These are phyloP conservation scores for Chrysanthemum lavandulifolium DNA, from an alignment of 129 eudicot species.

Conservation along the genomic window DNA sequence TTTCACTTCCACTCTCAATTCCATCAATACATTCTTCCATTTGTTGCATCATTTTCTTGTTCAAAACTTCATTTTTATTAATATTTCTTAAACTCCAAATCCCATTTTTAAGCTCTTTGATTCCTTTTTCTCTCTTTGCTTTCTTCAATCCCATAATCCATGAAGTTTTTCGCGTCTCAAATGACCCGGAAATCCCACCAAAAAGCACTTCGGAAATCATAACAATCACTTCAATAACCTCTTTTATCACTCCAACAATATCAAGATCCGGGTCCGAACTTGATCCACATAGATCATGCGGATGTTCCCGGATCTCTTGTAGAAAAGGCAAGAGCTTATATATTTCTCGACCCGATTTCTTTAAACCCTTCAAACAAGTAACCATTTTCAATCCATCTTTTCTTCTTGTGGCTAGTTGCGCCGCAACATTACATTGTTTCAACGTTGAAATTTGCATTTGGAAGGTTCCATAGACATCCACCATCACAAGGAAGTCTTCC, in stretches of 20 bases:
- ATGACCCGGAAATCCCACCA: constrained; percentile 44
- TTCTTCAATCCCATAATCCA: constrained; percentile 43
- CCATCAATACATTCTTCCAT: constrained; percentile 65
- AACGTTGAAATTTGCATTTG: constrained; percentile 48
- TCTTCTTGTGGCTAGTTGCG: constrained; percentile 58
- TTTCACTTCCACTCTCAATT: constrained; percentile 68
- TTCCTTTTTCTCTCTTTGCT: constrained; percentile 42
- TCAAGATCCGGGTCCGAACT: constrained; percentile 39
- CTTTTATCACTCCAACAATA: constrained; percentile 42
- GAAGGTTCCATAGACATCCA: constrained; percentile 68
- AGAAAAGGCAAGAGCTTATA: constrained; percentile 44
- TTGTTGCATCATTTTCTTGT: constrained; percentile 58
- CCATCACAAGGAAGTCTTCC: constrained; percentile 61
- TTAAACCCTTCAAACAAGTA: constrained; percentile 41
- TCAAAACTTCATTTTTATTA: constrained; percentile 40
- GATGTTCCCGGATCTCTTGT: constrained; percentile 29
- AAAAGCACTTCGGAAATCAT: constrained; percentile 34
- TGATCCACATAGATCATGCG: constrained; percentile 15
- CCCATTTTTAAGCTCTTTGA: constrained; percentile 51
- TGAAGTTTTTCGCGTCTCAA: constrained; percentile 33
- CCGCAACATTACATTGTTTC: constrained; percentile 52
- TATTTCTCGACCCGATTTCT: constrained; percentile 51
- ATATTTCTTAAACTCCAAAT: constrained; percentile 42
- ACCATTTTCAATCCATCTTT: constrained; percentile 43
- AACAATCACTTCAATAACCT: constrained; percentile 41